Conservation (phyloP, 768 basidiomycete genomes). For the Pisolithus microcarpus region DNA sequence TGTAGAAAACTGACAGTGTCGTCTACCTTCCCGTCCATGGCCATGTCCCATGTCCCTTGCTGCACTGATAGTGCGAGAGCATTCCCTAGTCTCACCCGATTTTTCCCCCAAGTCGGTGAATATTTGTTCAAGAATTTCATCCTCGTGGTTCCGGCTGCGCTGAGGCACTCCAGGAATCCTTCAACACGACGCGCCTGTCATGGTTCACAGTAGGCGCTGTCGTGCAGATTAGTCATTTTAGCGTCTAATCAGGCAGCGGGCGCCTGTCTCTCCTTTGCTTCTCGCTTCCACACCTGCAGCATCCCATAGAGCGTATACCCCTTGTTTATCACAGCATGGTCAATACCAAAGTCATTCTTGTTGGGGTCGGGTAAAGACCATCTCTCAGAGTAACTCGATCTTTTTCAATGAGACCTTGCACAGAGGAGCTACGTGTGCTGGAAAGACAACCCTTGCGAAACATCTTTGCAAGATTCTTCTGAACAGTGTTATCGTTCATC, state of each 20-base stretch:
- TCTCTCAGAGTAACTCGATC: not conserved
- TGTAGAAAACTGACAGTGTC: not conserved
- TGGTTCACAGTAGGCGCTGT: too few species aligned
- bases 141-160: not conserved
- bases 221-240: not conserved
- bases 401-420: not conserved
- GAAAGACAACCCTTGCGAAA: slow-evolving; percentile 96
- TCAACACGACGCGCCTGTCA: not conserved
- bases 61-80: not conserved
- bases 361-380: slow-evolving; percentile 49
- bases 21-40: not conserved
- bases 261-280: not conserved
- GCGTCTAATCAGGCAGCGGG: not conserved
- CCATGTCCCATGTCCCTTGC: not conserved
- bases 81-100: not conserved
- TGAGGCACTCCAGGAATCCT: slow-evolving; percentile 2
- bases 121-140: not conserved
- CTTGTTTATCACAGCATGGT: slow-evolving; percentile 8
- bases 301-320: not conserved
- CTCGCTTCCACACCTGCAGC: too few species aligned
- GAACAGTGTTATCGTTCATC: slow-evolving; percentile 78
- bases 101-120: not conserved
- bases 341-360: slow-evolving; percentile 27
- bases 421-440: slow-evolving; percentile 89
- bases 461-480: slow-evolving; percentile 71